Conservation (phyloP, 352 stramenopile species). For the Thalassiosira mediterranea region DNA sequence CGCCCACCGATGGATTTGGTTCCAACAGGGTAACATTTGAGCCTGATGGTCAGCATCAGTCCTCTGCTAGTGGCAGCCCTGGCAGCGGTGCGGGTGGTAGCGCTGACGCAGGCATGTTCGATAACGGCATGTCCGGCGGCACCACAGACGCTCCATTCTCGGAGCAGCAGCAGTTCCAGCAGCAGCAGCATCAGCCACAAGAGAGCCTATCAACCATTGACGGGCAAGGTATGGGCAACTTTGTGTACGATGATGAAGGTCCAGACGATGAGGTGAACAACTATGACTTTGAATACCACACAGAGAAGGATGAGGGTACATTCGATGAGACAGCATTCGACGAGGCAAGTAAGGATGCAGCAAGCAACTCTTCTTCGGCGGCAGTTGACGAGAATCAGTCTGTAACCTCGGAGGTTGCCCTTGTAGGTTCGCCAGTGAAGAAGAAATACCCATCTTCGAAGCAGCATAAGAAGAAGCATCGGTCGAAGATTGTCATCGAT, state of each 20-base stretch:
- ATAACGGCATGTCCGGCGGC: background rate
- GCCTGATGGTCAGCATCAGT: constrained; percentile 38
- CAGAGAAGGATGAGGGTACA: constrained; percentile 28
- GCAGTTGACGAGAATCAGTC: constrained; percentile 5
- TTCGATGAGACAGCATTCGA: constrained; percentile 16
- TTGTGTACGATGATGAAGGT: constrained; percentile 17
- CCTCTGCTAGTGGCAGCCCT: constrained; percentile 12
- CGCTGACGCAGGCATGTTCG: background rate
- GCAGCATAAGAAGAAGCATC: background rate
- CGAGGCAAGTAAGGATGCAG: background rate
- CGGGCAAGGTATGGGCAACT: background rate
- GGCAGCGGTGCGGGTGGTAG: background rate
- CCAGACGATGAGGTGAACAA: background rate
- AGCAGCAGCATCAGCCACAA: constrained; percentile 4
- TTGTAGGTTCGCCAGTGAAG: background rate
- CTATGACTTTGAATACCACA: constrained; percentile 46
- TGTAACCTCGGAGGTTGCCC: constrained; percentile 7
- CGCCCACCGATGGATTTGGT: too few species aligned
- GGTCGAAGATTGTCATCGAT: background rate
- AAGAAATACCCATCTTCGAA: constrained; percentile 6
- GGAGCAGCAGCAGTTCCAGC: background rate
- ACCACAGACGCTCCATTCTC: background rate
- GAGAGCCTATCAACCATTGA: constrained; percentile 16
- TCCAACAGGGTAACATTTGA: constrained; percentile 37
- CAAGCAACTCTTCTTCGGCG: background rate